A percentile compares a stretch with the other conserved stretches of the same genome.
Evolutionary conservation across 192 early-diverging fungal species (phyloP).

Genomic region (Phycomyces blakesleeanus): DNA sequence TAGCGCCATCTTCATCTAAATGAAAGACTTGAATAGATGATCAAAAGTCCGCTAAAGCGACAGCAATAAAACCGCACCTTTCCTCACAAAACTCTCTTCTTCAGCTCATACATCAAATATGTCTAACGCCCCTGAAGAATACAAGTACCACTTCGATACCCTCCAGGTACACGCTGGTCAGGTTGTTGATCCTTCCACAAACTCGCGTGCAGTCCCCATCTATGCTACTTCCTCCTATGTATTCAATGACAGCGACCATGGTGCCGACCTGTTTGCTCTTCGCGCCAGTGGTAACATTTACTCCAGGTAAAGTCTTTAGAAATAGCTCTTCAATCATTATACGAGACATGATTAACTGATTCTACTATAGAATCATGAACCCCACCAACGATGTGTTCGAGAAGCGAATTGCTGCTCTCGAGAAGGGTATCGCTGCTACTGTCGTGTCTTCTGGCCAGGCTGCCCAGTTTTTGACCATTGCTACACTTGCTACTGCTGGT

Average conservation of each 20-base stretch:
- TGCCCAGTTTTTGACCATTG: conserved; percentile 81
- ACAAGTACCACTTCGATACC: conserved; percentile 73
- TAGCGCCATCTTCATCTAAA: too few relatives aligned
- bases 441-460: conserved; percentile 68
- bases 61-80: too few relatives aligned
- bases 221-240: conserved; percentile 85
- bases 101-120: neutral
- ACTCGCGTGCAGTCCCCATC: conserved; percentile 85
- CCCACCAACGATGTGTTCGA: conserved; percentile 90
- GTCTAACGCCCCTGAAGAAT: conserved; percentile 21
- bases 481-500: conserved; percentile 72
- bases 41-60: too few relatives aligned
- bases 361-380: conserved; percentile 49
- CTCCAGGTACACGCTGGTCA: conserved; percentile 89
- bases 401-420: conserved; percentile 86
- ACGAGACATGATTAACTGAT: neutral
- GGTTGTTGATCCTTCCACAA: conserved; percentile 56
- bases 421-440: conserved; percentile 78
- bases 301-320: conserved; percentile 58
- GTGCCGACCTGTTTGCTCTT: conserved; percentile 76
- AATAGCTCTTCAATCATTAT: too few relatives aligned
- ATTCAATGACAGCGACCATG: conserved; percentile 80
- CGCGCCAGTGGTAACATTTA: conserved; percentile 81
- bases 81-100: too few relatives aligned
- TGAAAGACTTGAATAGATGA: too few relatives aligned